Evolutionary conservation across 345 rosid genomes (phyloP), one percentile per base, ranked within the genome.

Genomic region (Barbarea vulgaris): DNA sequence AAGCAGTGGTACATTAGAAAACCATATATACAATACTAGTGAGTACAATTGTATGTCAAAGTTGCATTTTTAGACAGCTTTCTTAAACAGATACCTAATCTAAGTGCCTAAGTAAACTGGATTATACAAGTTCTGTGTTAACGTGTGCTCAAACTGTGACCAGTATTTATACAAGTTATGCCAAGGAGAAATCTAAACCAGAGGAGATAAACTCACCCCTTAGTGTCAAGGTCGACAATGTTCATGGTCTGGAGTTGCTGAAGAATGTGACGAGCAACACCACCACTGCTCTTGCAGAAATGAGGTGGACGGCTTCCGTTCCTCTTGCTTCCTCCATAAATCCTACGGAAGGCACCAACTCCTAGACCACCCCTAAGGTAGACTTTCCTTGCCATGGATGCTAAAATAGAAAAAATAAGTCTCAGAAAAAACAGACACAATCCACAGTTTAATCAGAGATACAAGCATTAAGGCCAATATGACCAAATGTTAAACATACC

Each of bases 241-340:
- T 80, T 75, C 83, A 80, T 80, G 2, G 71, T 75, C 77, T 80
- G 83, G 27, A 80, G 79, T 67, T 80, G 83, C 69, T 80, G 83
- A 64, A 80, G 83, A 57, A 80, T 75, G 77, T 80, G 83, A 70
- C 83, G 83, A 64, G 83, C 83, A 70, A 80, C 13, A 41, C 80
- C 73, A 51, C 83, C 83, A 64, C 83, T 80, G 65, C 83, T 80
- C 80, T 80, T 80, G 54, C 83, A 75, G 72, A 80, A 80, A 70
- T 80, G 83, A 39, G 79, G 77, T 1, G 83, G 83, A 14, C 83
- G 73, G 72, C 83, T 80, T 28, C 83, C 83, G 30, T 80, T 80
- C 65, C 83, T 80, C 77, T 80, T 75, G 73, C 83, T 80, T 70
- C 83, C 83, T 64, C 83, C 83, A 19, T 79, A 79, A 53, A 79